phyloP scores from a whole-genome alignment of 352 stramenopile genomes.

The Phytopythium aichiense region DNA sequence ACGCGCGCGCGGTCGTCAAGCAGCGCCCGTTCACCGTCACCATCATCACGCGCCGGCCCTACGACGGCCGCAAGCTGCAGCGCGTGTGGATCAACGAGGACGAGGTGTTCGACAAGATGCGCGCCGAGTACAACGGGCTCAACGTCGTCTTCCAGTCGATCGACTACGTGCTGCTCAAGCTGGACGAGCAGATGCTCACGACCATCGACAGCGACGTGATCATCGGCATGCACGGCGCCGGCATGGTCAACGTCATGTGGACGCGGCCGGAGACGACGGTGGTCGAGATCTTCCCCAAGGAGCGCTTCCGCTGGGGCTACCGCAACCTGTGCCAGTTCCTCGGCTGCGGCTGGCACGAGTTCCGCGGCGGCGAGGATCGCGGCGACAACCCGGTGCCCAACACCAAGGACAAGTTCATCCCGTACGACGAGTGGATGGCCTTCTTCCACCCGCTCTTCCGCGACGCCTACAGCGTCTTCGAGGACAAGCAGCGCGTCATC shows the following conservation, averaged over 20 bases:
- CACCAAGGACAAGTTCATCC: conserved; percentile 45
- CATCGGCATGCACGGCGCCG: conserved; percentile 79
- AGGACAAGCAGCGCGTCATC: neutral
- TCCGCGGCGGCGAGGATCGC: conserved; percentile 35
- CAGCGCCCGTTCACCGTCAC: conserved; percentile 24
- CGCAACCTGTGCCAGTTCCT: conserved; percentile 74
- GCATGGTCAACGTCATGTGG: conserved; percentile 77
- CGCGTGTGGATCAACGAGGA: conserved; percentile 69
- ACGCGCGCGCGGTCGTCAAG: neutral
- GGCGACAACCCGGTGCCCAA: conserved; percentile 26
- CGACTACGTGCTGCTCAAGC: conserved; percentile 55
- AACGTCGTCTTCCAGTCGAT: conserved; percentile 45
- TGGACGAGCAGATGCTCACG: conserved; percentile 61
- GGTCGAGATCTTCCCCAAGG: conserved; percentile 71
- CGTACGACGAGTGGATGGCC: conserved; percentile 40
- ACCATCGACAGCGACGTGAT: conserved; percentile 69
- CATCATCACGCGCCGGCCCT: conserved; percentile 49
- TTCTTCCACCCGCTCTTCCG: conserved; percentile 42
- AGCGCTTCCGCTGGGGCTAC: conserved; percentile 56
- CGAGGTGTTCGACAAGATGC: conserved; percentile 42
- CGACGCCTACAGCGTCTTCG: neutral
- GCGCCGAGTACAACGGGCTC: conserved; percentile 22
- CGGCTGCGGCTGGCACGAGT: conserved; percentile 61
- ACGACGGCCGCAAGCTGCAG: conserved; percentile 40
- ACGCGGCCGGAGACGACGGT: conserved; percentile 42